Conservation (phyloP, 2,329 filamentous ascomycete species). For the Xylaria digitata region DNA sequence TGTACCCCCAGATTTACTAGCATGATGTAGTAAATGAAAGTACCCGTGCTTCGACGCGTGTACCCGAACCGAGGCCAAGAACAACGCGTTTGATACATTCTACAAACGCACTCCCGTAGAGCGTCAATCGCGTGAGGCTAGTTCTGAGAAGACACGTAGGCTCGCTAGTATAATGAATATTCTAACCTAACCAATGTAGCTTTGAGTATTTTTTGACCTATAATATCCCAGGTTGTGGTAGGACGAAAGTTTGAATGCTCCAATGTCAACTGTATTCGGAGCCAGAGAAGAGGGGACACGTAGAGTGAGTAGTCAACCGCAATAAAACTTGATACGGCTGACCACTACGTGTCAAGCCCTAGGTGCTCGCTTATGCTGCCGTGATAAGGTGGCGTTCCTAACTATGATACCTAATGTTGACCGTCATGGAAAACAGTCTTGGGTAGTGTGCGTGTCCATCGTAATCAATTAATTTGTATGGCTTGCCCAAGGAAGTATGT, state of each 20-base stretch:
- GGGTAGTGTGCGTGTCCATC: no score
- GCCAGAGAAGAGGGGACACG: no score
- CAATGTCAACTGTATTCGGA: background rate
- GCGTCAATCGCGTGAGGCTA: background rate
- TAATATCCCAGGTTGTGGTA: background rate
- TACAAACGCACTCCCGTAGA: conserved; percentile 19
- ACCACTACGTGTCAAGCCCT: background rate
- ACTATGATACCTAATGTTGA: background rate
- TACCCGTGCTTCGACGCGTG: conserved; percentile 2
- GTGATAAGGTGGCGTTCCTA: no score
- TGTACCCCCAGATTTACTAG: background rate
- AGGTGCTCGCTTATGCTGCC: no score
- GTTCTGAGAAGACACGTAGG: background rate
- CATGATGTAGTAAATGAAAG: background rate
- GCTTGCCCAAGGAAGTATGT: no score
- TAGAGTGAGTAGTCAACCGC: no score
- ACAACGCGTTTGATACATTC: background rate
- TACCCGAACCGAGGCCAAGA: conserved; percentile 8
- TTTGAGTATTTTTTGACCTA: background rate
- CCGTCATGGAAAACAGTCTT: background rate
- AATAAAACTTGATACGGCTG: no score
- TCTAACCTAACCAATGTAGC: no score
- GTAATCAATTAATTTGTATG: no score
- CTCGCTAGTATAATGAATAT: no score
- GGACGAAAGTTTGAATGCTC: background rate